phyloP scores from a whole-genome alignment of 768 basidiomycete genomes.

The Ramaria rubella region DNA sequence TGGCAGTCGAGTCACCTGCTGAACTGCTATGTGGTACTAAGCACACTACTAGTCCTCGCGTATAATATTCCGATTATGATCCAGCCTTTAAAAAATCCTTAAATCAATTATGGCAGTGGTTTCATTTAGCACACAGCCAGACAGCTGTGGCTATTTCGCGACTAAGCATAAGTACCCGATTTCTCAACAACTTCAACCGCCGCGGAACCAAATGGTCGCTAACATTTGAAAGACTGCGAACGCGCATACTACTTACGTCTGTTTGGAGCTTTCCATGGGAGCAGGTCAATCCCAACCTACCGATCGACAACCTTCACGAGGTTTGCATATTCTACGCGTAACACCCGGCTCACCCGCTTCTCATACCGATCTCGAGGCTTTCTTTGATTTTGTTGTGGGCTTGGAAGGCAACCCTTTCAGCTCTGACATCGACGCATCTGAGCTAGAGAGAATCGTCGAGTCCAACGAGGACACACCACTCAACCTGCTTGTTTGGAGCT shows the following conservation, averaged over 20 bases:
- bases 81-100: too few relatives aligned
- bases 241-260: background rate
- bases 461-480: conserved; percentile 65
- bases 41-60: too few relatives aligned
- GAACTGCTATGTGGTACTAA: too few relatives aligned
- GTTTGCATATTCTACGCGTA: conserved; percentile 83
- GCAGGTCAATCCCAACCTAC: conserved; percentile 27
- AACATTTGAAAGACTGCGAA: too few relatives aligned
- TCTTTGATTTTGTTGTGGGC: conserved; percentile 96
- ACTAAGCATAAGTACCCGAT: too few relatives aligned
- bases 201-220: background rate
- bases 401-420: conserved; percentile 64
- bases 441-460: conserved; percentile 78
- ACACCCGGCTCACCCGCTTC: conserved; percentile 87
- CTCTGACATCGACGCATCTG: conserved; percentile 56
- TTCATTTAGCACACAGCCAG: too few relatives aligned
- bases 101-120: too few relatives aligned
- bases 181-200: background rate
- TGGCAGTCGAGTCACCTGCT: too few relatives aligned
- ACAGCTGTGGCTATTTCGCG: too few relatives aligned
- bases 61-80: too few relatives aligned
- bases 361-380: conserved; percentile 77
- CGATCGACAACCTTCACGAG: conserved; percentile 41
- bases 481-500: conserved; percentile 77
- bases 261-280: conserved; percentile 1